Base-by-base conservation (phyloP, 129 eudicot species). In the Artemisia argyi region DNA sequence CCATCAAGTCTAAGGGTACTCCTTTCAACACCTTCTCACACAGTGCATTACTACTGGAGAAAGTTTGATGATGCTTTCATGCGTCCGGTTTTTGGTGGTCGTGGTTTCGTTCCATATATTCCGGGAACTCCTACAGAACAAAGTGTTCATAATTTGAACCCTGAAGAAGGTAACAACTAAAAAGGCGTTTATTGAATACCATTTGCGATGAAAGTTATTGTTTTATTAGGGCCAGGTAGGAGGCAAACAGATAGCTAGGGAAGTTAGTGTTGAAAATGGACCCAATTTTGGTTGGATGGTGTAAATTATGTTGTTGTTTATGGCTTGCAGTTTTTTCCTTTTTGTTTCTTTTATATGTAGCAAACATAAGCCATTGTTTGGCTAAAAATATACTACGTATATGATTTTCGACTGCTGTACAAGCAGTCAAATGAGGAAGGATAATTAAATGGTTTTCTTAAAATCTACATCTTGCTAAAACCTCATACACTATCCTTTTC, bases 11-110 rank as follows among this genome's bases (percentile, higher is more conserved):
- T 87, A 30, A 85, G 94, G 11, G 77, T 85, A 65, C 89, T 90
- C 11, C 78, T 90, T 54, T 58, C 88, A 35, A 76, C 97, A 5
- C 94, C 94, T 8, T 83, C 89, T 4, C 91, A 83, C 79, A 87
- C 89, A 3, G 95, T 90, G 56, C 97, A 87, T 55, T 77, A 80
- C 55, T 83, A 80, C 69, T 90, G 97, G 97, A 84, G 97, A 12
- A 90, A 79, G 78, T 90, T 90, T 69, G 97, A 90, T 63, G 76
- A 90, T 52, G 61, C 92, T 1, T 85, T 90, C 65, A 90, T 90
- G 97, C 92, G 97, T 1, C 97, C 97, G 0, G 89, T 90, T 60
- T 90, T 90, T 78, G 97, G 97, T 47, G 97, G 97, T 3, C 82
- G 95, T 42, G 97, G 97, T 22, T 87, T 90, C 49, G 95, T 87